These are phyloP conservation scores for Acer negundo DNA, from an alignment of 345 rosid genomes.

Conservation along the genomic window DNA sequence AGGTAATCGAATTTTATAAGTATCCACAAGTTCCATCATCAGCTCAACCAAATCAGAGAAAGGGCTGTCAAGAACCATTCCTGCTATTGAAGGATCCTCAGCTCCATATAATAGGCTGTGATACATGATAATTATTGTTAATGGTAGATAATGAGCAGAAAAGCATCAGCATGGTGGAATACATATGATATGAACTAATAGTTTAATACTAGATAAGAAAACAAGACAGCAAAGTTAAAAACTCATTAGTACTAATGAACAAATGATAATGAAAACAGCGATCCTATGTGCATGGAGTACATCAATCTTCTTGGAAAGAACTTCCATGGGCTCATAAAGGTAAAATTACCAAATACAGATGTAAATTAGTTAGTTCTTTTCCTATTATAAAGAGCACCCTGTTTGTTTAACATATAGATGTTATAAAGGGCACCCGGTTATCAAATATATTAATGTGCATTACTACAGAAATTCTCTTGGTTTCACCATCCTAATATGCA, in stretches of 20 bases:
- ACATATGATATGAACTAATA: constrained; percentile 1
- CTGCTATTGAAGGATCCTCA: constrained; percentile 93
- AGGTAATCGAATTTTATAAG: constrained; percentile 77
- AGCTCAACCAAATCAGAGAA: constrained; percentile 91
- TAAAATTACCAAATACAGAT: background rate
- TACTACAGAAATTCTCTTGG: background rate
- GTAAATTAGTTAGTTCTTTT: background rate
- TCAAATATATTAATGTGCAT: background rate
- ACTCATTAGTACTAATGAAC: background rate
- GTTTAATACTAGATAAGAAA: no score
- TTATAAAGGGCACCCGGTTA: background rate
- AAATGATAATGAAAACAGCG: background rate
- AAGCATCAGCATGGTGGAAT: background rate
- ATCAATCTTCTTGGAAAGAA: background rate
- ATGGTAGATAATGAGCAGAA: constrained; percentile 12
- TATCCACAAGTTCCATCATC: constrained; percentile 93
- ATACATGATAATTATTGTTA: constrained; percentile 21
- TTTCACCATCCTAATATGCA: background rate
- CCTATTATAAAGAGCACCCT: background rate
- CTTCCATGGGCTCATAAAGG: background rate
- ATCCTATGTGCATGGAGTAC: background rate
- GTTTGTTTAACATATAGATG: background rate
- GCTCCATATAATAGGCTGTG: constrained; percentile 91
- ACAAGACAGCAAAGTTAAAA: background rate
- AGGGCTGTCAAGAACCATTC: constrained; percentile 93